These are phyloP conservation scores for Xylariales sp. DNA, from an alignment of 2,329 filamentous ascomycete species.

Conservation along the genomic window DNA sequence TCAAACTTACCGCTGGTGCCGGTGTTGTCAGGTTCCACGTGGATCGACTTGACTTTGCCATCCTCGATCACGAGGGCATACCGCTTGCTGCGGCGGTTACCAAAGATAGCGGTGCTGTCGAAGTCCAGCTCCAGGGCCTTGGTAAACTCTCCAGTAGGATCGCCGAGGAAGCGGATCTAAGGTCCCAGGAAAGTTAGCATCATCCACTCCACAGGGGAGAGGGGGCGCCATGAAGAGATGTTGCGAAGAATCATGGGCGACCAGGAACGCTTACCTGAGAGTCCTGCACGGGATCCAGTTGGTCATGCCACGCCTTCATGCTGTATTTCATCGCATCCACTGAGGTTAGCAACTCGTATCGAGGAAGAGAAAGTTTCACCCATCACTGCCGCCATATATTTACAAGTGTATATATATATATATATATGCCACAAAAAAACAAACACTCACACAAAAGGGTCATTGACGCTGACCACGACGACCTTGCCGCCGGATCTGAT, in stretches of 20 bases:
- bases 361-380: too few relatives aligned
- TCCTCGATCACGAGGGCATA: conserved; percentile 81
- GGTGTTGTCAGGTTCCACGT: conserved; percentile 86
- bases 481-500: conserved; percentile 65
- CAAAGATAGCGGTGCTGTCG: conserved; percentile 58
- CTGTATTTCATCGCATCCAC: too few relatives aligned
- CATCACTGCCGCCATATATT: too few relatives aligned
- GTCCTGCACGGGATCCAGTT: conserved; percentile 69
- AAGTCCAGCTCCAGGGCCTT: conserved; percentile 80
- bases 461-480: conserved; percentile 90
- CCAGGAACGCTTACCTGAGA: conserved; percentile 60
- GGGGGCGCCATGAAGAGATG: conserved; percentile 15
- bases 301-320: conserved; percentile 84
- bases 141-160: conserved; percentile 75
- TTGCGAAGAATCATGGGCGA: not conserved
- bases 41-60: conserved; percentile 75
- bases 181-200: not conserved
- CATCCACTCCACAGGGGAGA: not conserved
- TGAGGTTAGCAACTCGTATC: too few relatives aligned
- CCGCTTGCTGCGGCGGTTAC: conserved; percentile 77
- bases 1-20: conserved; percentile 64
- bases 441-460: conserved; percentile 78
- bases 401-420: too few relatives aligned
- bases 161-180: conserved; percentile 87
- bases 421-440: not conserved